A percentile compares a stretch with the other conserved stretches of the same genome.
Conservation (phyloP, 768 basidiomycete genomes). For the Lentinula raphanica region DNA sequence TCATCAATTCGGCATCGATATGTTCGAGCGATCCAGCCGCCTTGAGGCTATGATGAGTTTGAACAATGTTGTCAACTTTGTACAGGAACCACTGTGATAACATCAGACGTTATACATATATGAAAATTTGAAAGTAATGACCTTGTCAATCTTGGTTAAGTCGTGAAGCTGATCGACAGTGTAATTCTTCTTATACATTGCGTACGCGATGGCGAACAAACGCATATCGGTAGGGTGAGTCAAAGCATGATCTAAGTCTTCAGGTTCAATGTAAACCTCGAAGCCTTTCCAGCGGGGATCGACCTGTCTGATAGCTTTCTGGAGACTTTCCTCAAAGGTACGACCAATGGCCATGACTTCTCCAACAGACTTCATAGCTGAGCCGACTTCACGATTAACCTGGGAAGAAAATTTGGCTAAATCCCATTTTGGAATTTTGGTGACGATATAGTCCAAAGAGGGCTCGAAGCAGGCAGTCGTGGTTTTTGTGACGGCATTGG, state of each 20-base stretch:
- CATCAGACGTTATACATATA: background rate
- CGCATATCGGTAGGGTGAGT: conserved; percentile 90
- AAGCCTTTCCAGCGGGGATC: conserved; percentile 97
- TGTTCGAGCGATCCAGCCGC: conserved; percentile 62
- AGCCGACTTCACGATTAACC: conserved; percentile 92
- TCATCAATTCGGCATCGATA: conserved; percentile 73
- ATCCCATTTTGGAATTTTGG: conserved; percentile 99
- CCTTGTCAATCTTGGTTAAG: conserved; percentile 97
- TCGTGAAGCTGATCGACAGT: conserved; percentile 87
- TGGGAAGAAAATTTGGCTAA: conserved; percentile 93
- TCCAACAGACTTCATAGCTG: conserved; percentile 98
- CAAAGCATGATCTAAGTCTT: conserved; percentile 79
- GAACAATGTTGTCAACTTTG: conserved; percentile 98
- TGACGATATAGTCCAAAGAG: conserved; percentile 97
- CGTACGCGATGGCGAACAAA: conserved; percentile 94
- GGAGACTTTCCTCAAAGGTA: conserved; percentile 96
- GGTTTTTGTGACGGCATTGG: conserved; percentile 98
- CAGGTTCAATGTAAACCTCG: conserved; percentile 86
- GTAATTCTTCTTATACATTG: conserved; percentile 92
- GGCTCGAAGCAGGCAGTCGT: conserved; percentile 99
- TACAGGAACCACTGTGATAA: conserved; percentile 84
- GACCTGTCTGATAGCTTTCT: conserved; percentile 97
- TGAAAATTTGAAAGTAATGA: conserved; percentile 20
- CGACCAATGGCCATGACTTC: conserved; percentile 99
- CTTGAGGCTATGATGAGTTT: conserved; percentile 73